Base-by-base conservation (phyloP, 1,284 basidiomycete species). In the Filobasidium uniguttulatum region DNA sequence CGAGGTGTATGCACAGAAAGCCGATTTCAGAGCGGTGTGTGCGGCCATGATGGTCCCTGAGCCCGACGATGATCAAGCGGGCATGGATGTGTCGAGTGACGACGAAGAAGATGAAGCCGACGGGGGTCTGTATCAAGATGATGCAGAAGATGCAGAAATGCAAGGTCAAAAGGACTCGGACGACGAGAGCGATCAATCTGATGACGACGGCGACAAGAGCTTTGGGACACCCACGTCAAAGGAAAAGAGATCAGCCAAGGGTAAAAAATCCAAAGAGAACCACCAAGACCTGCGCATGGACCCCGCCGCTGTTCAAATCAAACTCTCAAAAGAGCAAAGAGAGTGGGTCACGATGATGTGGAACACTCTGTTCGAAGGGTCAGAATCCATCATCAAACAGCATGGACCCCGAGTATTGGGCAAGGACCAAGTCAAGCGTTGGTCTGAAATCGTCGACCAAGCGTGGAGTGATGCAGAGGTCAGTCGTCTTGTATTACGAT, bases 391-490 rank as follows among this genome's bases (percentile, higher is more conserved):
- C 44, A 40, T 48, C 25, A 12, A 44, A 29, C 41, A 50, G 30
- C 19, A 34, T 33, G 46, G 44, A 38, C 43, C 43, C 38, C 7
- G 49, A 20, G 53, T 65, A 2, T 40, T 70, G 22, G 61, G 63
- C 1, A 54, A 61, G 20, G 62, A 64, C 7, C 65, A 69, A 54
- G 62, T 71, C 6, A 64, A 62, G 56, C 48, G 50, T n/a, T 60
- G 59, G 58, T 68, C 61, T 0, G 54, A 63, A 31, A 56, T 57
- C 26, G 36, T 71, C 52, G 66, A 66, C 1, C 67, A 70, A 57
- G 65, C 63, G 59, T 69, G 65, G 65, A 62, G 57, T 1, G 63
- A 67, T 9, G 64, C 64, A 5, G 67, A 69, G 61, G 68, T 69
- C 52, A 49, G 66, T 59, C 1, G n/a, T n/a, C n/a, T n/a, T n/a